Evolutionary conservation across 2,329 filamentous ascomycete species (phyloP), one percentile per base, ranked within the genome.

Genomic region (Penicillium sp.): DNA sequence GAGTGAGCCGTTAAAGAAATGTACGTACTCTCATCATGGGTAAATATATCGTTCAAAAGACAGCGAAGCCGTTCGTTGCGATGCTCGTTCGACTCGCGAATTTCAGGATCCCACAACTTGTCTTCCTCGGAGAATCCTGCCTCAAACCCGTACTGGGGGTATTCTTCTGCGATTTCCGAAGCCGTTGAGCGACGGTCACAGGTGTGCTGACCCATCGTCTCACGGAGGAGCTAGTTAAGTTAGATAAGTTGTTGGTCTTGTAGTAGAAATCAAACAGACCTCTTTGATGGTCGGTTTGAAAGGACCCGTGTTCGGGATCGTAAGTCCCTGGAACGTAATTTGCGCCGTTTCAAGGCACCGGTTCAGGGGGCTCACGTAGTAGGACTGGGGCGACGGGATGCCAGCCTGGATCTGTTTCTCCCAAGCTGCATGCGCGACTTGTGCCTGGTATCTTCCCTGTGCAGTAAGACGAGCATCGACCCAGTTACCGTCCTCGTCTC

Each of bases 171-270:
- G 55, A 87, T 85, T 42, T 70, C 75, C 0, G 78, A 73, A 55
- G 74, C 77, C 57, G 69, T 74, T 37, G 78, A 81, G 10, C 84
- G 77, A 14, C 79, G 77, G 68, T 87, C 83, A 66, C 84, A 87
- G 0, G 84, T 87, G 67, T 87, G 84, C 28, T 82, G 77, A 17
- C 82, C 83, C 50, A 85, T 77, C 0, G 80, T 80, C 70, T 87
- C 84, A 12, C 84, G 76, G 37, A 86, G 74, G 36, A 81, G 70
- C 74, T 76, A 50, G 5, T 22, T 7, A 1, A 4, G 22, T 55
- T 26, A 53, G n/a, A 26, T 5, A 50, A n/a, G n/a, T 16, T 19
- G 28, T 11, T 31, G 6, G 17, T 12, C 16, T 2, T 11, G 4
- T 8, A 26, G 6, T n/a, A 14, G 16, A 8, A 26, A 37, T 10